phyloP scores from a whole-genome alignment of 148 eudicot genomes.

The Rhododendron mucronatum region DNA sequence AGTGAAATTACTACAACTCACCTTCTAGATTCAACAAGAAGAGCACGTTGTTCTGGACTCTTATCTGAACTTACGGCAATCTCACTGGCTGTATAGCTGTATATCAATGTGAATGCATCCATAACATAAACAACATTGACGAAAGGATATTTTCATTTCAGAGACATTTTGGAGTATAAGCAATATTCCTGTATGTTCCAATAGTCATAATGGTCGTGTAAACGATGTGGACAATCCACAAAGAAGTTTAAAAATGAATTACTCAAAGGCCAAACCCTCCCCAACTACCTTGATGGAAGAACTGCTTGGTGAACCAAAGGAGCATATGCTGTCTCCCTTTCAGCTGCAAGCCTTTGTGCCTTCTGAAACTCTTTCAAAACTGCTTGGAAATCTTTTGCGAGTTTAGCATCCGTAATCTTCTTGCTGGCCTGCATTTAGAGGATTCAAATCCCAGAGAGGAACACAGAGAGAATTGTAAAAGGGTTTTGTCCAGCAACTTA shows the following conservation, averaged over 20 bases:
- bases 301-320: conserved; percentile 29
- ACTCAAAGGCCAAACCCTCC: neutral
- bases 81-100: conserved; percentile 20
- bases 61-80: conserved; percentile 1
- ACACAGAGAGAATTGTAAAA: neutral
- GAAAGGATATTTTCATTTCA: neutral
- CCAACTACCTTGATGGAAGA: conserved; percentile 21
- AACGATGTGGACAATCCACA: neutral
- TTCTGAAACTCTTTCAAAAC: conserved; percentile 38
- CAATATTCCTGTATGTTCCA: neutral
- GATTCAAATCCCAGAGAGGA: neutral
- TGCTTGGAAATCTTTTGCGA: conserved; percentile 37
- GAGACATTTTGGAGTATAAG: neutral
- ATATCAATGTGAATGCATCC: neutral
- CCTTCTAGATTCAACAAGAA: conserved; percentile 24
- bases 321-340: conserved; percentile 32
- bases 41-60: conserved; percentile 17
- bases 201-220: neutral
- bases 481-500: neutral
- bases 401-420: conserved; percentile 38
- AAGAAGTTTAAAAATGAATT: neutral
- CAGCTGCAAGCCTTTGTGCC: conserved; percentile 34
- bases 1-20: conserved; percentile 2
- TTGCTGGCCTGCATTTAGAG: conserved; percentile 26
- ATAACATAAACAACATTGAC: neutral